Evolutionary conservation across 1,284 basidiomycete species (phyloP).

Genomic region (Megacollybia platyphylla): DNA sequence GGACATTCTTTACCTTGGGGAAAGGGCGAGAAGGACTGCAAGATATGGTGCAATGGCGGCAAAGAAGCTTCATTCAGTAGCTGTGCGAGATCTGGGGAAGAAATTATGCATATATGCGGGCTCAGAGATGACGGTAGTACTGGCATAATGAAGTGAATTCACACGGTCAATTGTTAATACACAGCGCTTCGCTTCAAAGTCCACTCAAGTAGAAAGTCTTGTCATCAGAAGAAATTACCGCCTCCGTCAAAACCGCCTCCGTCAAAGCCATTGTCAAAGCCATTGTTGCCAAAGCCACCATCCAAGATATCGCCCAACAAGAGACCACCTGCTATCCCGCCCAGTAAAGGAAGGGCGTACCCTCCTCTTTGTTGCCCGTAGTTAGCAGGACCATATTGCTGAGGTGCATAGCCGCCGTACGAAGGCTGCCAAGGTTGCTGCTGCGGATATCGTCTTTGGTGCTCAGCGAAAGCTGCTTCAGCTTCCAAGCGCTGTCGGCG

Average conservation of each 20-base stretch:
- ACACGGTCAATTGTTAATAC: neutral
- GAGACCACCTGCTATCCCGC: constrained; percentile 49
- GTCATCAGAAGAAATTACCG: constrained; percentile 3
- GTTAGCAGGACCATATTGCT: constrained; percentile 5
- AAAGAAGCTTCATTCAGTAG: constrained; percentile 44
- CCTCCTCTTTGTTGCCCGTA: constrained; percentile 17
- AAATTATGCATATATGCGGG: constrained; percentile 63
- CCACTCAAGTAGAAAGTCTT: too few relatives aligned
- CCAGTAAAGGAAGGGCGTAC: constrained; percentile 37
- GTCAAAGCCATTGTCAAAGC: constrained; percentile 5
- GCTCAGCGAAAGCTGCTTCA: constrained; percentile 6
- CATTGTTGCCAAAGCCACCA: constrained; percentile 7
- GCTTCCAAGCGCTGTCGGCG: constrained; percentile 15
- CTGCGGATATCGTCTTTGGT: constrained; percentile 4
- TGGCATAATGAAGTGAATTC: constrained; percentile 21
- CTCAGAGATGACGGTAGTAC: constrained; percentile 58
- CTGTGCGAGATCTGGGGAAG: constrained; percentile 54
- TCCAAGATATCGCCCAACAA: constrained; percentile 37
- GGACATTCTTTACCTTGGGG: constrained; percentile 44
- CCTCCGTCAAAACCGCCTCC: constrained; percentile 15
- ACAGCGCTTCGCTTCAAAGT: neutral
- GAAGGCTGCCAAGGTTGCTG: constrained; percentile 6
- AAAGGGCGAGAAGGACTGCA: constrained; percentile 76
- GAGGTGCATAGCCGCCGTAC: constrained; percentile 10
- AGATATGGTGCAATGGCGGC: constrained; percentile 53